Evolutionary conservation across 768 basidiomycete species (phyloP).

Genomic region (Rhizopogon vinicolor): DNA sequence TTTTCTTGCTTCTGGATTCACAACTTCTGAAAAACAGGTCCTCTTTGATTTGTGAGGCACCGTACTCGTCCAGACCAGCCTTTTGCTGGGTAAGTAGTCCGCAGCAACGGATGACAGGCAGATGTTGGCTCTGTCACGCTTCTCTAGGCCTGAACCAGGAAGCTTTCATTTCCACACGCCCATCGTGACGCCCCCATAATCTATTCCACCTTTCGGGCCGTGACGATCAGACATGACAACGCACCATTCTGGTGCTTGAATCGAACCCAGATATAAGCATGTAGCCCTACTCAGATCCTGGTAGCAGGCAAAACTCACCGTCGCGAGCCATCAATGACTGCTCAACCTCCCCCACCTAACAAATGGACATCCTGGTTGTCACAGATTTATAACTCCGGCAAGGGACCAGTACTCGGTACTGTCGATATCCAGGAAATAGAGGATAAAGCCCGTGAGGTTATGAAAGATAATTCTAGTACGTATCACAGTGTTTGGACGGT

Average conservation of each 20-base stretch:
- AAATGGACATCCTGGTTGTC: conserved; percentile 17
- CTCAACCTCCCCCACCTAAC: conserved; percentile 11
- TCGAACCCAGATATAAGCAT: background rate
- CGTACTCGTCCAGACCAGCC: too few species aligned
- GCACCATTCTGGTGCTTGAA: background rate
- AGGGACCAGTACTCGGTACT: conserved; percentile 41
- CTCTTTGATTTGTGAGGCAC: too few species aligned
- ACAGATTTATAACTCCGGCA: conserved; percentile 18
- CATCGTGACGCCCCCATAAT: too few species aligned
- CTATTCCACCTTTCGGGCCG: too few species aligned
- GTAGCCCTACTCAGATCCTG: background rate
- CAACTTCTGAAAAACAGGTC: too few species aligned
- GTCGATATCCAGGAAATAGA: conserved; percentile 63
- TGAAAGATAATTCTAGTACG: conserved; percentile 53
- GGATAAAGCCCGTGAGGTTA: conserved; percentile 52
- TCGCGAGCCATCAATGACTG: background rate
- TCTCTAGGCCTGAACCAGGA: too few species aligned
- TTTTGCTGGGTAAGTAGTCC: too few species aligned
- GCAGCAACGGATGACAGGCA: too few species aligned
- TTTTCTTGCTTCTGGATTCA: too few species aligned
- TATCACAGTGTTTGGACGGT: background rate
- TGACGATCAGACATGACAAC: too few species aligned
- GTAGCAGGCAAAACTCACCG: background rate
- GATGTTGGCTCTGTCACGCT: too few species aligned
- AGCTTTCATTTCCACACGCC: too few species aligned